Evolutionary conservation across 257 asterid species (phyloP), one percentile per base, ranked within the genome.

Genomic region (Solanum stenotomum): DNA sequence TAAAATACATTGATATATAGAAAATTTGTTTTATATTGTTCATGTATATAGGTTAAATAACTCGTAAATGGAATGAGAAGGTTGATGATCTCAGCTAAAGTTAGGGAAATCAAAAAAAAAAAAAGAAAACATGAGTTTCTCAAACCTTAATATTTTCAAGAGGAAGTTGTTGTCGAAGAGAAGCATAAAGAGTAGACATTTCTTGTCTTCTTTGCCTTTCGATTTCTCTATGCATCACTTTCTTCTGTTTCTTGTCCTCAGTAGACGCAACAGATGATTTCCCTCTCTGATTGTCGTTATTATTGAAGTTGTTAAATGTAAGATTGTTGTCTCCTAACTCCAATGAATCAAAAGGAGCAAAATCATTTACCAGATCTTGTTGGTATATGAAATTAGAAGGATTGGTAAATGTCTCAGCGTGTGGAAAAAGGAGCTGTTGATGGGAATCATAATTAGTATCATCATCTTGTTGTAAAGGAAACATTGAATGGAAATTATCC

Each of bases 161-260:
- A 56, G 95, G 97, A 83, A 94, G 94, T 61, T 91, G 92, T 84
- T 94, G 87, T 84, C 93, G 89, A 31, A 95, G 96, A 2, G 95
- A 89, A 16, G 90, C 89, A 38, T 90, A 87, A n/a, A 94, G 94
- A 56, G 33, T 67, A 2, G 96, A 44, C 96, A 94, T 93, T 89
- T 93, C 95, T 91, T 90, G 90, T 89, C 95, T 90, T 76, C 96
- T 92, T 76, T 93, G 93, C 87, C 93, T 90, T 83, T 95, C 98
- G 11, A 88, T 67, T 8, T 91, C 91, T 68, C 93, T 88, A 68
- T 94, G 96, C 37, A 88, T 75, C 15, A 52, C 79, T 87, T 88
- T 94, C 92, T 90, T 89, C 14, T 72, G 59, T 63, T 86, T 86
- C 4, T 71, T 81, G 16, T 65, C 77, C 2, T 34, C 27, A 20